Evolutionary conservation across 257 asterid genomes (phyloP).

Genomic region (Solanum peruvianum): DNA sequence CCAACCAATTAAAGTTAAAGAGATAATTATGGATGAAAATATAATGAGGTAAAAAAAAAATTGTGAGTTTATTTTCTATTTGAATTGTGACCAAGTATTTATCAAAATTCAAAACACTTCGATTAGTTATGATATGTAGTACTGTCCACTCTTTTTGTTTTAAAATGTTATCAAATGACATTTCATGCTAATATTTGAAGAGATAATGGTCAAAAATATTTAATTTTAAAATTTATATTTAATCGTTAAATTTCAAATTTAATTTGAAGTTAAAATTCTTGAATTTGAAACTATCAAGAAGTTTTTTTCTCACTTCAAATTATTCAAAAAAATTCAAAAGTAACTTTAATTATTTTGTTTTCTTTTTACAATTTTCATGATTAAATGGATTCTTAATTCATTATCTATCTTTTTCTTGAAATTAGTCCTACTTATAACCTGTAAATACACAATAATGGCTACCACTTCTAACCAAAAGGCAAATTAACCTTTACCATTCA

Average conservation of each 20-base stretch:
- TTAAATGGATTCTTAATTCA: not conserved
- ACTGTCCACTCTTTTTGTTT: not conserved
- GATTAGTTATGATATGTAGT: not conserved
- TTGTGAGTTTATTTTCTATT: not conserved
- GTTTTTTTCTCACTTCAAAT: not conserved
- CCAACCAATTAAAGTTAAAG: not conserved
- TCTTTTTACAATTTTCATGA: too few relatives aligned
- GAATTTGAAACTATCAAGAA: not conserved
- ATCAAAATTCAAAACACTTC: too few relatives aligned
- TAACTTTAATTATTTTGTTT: too few relatives aligned
- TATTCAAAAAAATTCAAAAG: too few relatives aligned
- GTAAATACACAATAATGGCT: not conserved
- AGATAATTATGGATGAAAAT: not conserved
- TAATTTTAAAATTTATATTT: too few relatives aligned
- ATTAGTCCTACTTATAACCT: not conserved
- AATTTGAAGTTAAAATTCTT: too few relatives aligned
- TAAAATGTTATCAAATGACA: not conserved
- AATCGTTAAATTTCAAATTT: too few relatives aligned
- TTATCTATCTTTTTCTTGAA: not conserved
- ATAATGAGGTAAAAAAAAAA: not conserved
- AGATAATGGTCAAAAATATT: too few relatives aligned
- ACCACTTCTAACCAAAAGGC: not conserved
- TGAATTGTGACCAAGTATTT: too few relatives aligned
- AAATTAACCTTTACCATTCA: not conserved
- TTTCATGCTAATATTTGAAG: too few relatives aligned